phyloP scores from a whole-genome alignment of 2,329 filamentous ascomycete species.

The Cladophialophora immunda region DNA sequence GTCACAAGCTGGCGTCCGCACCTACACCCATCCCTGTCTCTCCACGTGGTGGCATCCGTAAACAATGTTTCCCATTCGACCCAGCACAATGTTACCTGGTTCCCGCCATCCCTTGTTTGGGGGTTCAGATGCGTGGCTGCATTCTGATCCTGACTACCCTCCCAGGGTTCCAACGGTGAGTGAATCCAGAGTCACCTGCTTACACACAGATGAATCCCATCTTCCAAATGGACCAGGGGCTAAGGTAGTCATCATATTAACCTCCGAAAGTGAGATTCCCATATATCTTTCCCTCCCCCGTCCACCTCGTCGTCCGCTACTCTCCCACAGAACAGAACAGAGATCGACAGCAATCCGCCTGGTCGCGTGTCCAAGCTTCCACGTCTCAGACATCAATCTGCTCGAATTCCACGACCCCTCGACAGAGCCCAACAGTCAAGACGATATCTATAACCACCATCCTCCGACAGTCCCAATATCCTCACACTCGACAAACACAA shows the following conservation, averaged over 20 bases:
- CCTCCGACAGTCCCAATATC: conserved; percentile 6
- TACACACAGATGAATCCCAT: conserved; percentile 11
- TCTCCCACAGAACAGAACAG: not conserved
- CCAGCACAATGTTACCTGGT: conserved; percentile 16
- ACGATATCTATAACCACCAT: conserved; percentile 4
- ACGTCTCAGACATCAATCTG: conserved; percentile 17
- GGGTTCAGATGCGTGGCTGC: conserved; percentile 21
- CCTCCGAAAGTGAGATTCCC: conserved; percentile 6
- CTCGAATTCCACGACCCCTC: conserved; percentile 17
- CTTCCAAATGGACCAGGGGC: conserved; percentile 8
- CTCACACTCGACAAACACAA: conserved; percentile 6
- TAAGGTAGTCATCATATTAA: conserved; percentile 10
- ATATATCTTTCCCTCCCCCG: conserved; percentile 16
- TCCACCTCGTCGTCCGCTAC: not conserved
- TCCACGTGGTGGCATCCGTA: conserved; percentile 19
- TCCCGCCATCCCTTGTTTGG: conserved; percentile 11
- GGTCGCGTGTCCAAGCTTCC: conserved; percentile 9
- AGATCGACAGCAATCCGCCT: conserved; percentile 17
- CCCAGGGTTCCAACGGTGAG: conserved; percentile 17
- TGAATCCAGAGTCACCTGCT: conserved; percentile 16
- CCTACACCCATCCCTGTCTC: conserved; percentile 4
- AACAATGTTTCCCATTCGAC: conserved; percentile 8
- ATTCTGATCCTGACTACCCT: conserved; percentile 7
- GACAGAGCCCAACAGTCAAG: conserved; percentile 5
- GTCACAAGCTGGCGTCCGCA: not conserved